Evolutionary conservation across 2,329 filamentous ascomycete species (phyloP), one percentile per base, ranked within the genome.

Genomic region (Dactylella cylindrospora): DNA sequence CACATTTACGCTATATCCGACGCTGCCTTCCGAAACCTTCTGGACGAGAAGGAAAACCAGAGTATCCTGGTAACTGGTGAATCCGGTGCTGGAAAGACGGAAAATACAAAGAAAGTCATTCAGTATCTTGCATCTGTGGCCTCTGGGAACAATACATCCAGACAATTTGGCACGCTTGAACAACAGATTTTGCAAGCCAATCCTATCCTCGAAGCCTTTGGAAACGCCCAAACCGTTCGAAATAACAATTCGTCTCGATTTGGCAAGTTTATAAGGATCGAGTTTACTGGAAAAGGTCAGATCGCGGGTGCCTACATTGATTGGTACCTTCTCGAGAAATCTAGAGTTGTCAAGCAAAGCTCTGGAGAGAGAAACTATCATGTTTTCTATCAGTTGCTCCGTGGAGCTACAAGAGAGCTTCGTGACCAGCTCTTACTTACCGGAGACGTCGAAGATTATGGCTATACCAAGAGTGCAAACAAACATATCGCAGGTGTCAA

Each of bases 81-180:
- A 76, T 98, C 93, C 13, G 93, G 93, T 71, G 93, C 93, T 26
- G 93, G 93, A 68, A 98, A 98, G 76, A 98, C 93, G 0, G 93
- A 98, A 72, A 98, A 98, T 72, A 98, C 93, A 12, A 98, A 98
- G 72, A 98, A 98, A 73, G 93, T 98, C 68, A 98, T 98, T 51
- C 94, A 98, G 70, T 98, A 98, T 71, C 82, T 98, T 35, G 93
- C 93, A 10, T 90, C 93, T 1, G 93, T 98, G 38, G 93, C 93
- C 7, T 83, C 88, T 0, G 91, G 97, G 60, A 84, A 84, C 0
- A 80, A 85, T 1, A 76, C 84, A 77, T 75, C 78, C 75, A 74
- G 84, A 76, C 79, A 85, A 66, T 82, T 91, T 64, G 86, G 89
- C 9, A 95, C 89, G 60, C 82, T 98, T 7, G 97, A 94, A 0